Conservation (phyloP, 2,329 filamentous ascomycete genomes). For the Hymenoscyphus fraxineus region DNA sequence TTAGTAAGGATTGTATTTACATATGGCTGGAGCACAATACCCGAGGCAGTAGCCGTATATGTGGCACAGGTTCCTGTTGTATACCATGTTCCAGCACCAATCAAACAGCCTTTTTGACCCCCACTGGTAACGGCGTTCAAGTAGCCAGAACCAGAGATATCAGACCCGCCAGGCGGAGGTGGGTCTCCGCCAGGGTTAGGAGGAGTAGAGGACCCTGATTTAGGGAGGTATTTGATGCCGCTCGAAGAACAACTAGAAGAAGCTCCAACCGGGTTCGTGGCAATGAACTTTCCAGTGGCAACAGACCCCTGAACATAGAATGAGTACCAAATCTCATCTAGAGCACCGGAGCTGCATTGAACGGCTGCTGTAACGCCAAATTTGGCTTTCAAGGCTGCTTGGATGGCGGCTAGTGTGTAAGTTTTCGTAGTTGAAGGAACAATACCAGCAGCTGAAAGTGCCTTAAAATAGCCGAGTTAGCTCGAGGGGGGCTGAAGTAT, state of each 20-base stretch:
- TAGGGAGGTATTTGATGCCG: conserved; percentile 56
- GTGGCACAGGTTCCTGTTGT: conserved; percentile 63
- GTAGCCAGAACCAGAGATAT: conserved; percentile 52
- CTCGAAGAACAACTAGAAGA: conserved; percentile 56
- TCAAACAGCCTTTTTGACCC: conserved; percentile 59
- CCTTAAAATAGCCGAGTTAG: conserved; percentile 32
- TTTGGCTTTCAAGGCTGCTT: conserved; percentile 41
- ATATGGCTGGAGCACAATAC: conserved; percentile 37
- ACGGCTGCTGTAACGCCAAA: conserved; percentile 46
- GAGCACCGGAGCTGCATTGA: conserved; percentile 41
- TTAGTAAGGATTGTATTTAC: neutral
- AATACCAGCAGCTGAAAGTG: conserved; percentile 59
- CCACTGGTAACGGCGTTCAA: conserved; percentile 52
- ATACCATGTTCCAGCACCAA: conserved; percentile 65
- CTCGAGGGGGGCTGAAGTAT: conserved; percentile 7
- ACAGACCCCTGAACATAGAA: conserved; percentile 51
- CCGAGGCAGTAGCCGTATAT: conserved; percentile 51
- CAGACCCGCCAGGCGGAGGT: conserved; percentile 34
- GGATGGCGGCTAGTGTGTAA: conserved; percentile 43
- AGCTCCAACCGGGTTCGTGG: conserved; percentile 30
- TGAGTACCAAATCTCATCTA: conserved; percentile 52
- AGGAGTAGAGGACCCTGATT: conserved; percentile 37
- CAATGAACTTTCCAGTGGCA: conserved; percentile 47
- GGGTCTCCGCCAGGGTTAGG: conserved; percentile 20
- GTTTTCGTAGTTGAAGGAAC: conserved; percentile 42